A percentile compares a stretch with the other conserved stretches of the same genome.
Conservation (phyloP, 2,329 filamentous ascomycete genomes). For the Cladophialophora immunda region DNA sequence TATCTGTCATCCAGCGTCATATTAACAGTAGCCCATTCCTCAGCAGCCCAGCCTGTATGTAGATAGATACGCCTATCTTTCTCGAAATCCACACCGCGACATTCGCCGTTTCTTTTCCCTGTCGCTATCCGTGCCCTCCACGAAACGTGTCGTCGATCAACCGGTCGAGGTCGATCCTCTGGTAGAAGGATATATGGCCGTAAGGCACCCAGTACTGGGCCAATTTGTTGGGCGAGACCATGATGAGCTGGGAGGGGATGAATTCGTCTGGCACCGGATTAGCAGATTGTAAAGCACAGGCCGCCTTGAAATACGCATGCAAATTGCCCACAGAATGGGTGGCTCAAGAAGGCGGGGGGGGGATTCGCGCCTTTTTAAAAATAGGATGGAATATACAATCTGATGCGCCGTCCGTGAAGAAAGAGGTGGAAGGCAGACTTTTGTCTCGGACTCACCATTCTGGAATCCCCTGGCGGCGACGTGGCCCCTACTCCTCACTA, state of each 20-base stretch:
- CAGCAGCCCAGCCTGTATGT: background rate
- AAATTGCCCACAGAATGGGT: too few relatives aligned
- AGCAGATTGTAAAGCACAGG: background rate
- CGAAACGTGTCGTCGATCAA: constrained; percentile 44
- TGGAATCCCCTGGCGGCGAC: constrained; percentile 77
- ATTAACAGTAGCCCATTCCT: background rate
- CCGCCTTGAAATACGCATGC: constrained; percentile 11
- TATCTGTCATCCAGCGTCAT: background rate
- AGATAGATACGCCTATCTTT: background rate
- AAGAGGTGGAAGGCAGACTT: background rate
- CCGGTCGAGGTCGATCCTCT: constrained; percentile 53
- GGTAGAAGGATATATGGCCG: constrained; percentile 56
- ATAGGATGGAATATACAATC: background rate
- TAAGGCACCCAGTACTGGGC: constrained; percentile 82
- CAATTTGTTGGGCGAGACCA: constrained; percentile 78
- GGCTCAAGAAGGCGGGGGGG: too few relatives aligned
- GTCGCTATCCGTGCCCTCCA: background rate
- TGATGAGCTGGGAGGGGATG: constrained; percentile 77
- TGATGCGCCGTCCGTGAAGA: background rate
- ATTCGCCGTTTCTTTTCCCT: background rate
- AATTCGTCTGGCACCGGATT: constrained; percentile 70
- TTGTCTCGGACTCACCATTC: constrained; percentile 65
- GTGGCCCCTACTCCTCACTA: constrained; percentile 79
- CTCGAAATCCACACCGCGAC: background rate
- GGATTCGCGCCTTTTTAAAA: too few relatives aligned